These are phyloP conservation scores for Furcasterigmium sp. DNA, from an alignment of 2,329 filamentous ascomycete species.

Conservation along the genomic window DNA sequence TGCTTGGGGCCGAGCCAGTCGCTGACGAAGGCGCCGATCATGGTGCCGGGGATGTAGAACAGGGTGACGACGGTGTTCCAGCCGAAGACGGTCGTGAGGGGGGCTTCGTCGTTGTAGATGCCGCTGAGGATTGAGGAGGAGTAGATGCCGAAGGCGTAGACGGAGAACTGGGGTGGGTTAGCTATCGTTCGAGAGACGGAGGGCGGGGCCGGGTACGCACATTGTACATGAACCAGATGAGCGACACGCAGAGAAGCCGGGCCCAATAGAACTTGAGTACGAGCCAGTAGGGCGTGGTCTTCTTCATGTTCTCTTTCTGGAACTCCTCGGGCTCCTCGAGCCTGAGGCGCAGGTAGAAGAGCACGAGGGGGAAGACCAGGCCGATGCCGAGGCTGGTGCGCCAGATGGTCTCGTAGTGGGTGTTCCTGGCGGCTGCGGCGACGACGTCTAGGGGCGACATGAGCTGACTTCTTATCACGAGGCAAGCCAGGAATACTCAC, in stretches of 20 bases:
- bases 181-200: not conserved
- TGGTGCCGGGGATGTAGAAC: conserved; percentile 82
- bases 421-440: conserved; percentile 49
- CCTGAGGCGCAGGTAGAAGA: conserved; percentile 67
- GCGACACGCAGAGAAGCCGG: conserved; percentile 62
- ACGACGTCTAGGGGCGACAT: conserved; percentile 33
- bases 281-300: conserved; percentile 50
- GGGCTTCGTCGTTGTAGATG: conserved; percentile 52
- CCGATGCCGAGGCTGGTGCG: conserved; percentile 75
- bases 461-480: not conserved
- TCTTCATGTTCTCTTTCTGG: conserved; percentile 63
- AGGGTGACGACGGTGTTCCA: conserved; percentile 87
- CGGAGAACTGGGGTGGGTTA: conserved; percentile 65
- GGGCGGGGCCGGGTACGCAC: conserved; percentile 27
- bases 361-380: conserved; percentile 67
- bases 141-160: conserved; percentile 84
- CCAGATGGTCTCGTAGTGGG: conserved; percentile 73
- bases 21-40: conserved; percentile 69
- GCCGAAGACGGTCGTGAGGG: conserved; percentile 74
- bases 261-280: conserved; percentile 66
- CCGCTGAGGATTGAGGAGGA: conserved; percentile 67
- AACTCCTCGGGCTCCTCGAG: conserved; percentile 78
- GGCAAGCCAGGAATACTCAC: conserved; percentile 18
- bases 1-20: conserved; percentile 77
- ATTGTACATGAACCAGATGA: conserved; percentile 84